Evolutionary conservation across 2,329 filamentous ascomycete species (phyloP).

Genomic region (Chaetoscypha palmicola): DNA sequence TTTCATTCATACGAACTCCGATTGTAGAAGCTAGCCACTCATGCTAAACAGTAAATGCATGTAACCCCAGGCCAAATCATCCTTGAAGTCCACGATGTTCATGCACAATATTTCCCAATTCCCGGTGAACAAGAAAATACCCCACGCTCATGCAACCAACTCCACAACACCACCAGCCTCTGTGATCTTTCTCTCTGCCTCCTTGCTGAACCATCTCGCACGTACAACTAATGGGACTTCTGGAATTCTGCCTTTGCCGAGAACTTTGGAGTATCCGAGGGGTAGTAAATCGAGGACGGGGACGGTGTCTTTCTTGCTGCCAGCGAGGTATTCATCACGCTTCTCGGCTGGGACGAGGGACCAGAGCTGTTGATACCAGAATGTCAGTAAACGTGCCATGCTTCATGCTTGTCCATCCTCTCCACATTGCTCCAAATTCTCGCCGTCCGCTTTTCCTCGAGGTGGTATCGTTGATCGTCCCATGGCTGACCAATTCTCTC

Average conservation of each 20-base stretch:
- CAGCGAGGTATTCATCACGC: slow-evolving; percentile 83
- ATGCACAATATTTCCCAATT: slow-evolving; percentile 9
- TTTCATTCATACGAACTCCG: slow-evolving; percentile 19
- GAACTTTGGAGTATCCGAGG: slow-evolving; percentile 96
- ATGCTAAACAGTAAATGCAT: slow-evolving; percentile 8
- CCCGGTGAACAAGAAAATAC: slow-evolving; percentile 13
- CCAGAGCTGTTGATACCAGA: slow-evolving; percentile 63
- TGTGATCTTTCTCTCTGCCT: slow-evolving; percentile 98
- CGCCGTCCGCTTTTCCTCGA: neutral
- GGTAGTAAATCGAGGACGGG: slow-evolving; percentile 97
- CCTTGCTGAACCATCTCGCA: slow-evolving; percentile 89
- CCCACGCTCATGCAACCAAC: slow-evolving; percentile 70
- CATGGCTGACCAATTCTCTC: no score
- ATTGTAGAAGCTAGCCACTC: slow-evolving; percentile 14
- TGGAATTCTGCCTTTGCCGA: slow-evolving; percentile 96
- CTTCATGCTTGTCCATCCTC: slow-evolving; percentile 12
- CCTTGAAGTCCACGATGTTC: slow-evolving; percentile 1
- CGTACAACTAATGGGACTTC: slow-evolving; percentile 90
- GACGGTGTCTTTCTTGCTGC: slow-evolving; percentile 78
- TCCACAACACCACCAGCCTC: slow-evolving; percentile 94
- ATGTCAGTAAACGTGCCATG: slow-evolving; percentile 11
- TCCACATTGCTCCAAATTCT: neutral
- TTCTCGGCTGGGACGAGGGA: slow-evolving; percentile 87
- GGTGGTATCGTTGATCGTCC: no score
- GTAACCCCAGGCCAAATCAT: slow-evolving; percentile 5